Conservation (phyloP, 2,329 filamentous ascomycete species). For the Colletotrichum sp. region DNA sequence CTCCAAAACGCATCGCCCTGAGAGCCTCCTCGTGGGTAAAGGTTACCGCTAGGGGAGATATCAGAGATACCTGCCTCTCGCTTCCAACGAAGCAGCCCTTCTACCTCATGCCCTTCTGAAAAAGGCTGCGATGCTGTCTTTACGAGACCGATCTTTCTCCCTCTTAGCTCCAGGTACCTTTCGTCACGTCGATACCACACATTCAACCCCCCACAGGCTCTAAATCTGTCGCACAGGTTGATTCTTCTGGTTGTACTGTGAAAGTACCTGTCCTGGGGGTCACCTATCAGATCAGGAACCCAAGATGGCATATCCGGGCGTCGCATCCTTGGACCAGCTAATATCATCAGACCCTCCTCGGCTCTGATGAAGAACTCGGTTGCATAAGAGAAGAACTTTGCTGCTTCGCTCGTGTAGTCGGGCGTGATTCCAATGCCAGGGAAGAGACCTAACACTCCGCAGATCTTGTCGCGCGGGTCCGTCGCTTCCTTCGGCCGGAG, state of each 20-base stretch:
- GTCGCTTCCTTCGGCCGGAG: neutral
- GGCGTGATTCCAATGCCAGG: neutral
- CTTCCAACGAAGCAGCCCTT: neutral
- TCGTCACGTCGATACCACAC: neutral
- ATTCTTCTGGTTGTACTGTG: neutral
- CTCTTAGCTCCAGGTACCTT: neutral
- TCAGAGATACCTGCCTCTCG: neutral
- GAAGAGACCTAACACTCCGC: neutral
- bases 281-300: neutral
- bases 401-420: neutral
- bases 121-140: neutral
- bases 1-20: neutral
- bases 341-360: neutral
- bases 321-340: neutral
- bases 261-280: neutral
- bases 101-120: neutral
- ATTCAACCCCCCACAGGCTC: neutral
- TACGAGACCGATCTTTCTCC: neutral
- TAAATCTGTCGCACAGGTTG: neutral
- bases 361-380: neutral
- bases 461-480: neutral
- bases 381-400: neutral
- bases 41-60: fast-evolving
- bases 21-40: neutral
- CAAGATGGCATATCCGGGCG: neutral